Conservation (phyloP, 345 rosid species). For the Gossypium ekmanianum region DNA sequence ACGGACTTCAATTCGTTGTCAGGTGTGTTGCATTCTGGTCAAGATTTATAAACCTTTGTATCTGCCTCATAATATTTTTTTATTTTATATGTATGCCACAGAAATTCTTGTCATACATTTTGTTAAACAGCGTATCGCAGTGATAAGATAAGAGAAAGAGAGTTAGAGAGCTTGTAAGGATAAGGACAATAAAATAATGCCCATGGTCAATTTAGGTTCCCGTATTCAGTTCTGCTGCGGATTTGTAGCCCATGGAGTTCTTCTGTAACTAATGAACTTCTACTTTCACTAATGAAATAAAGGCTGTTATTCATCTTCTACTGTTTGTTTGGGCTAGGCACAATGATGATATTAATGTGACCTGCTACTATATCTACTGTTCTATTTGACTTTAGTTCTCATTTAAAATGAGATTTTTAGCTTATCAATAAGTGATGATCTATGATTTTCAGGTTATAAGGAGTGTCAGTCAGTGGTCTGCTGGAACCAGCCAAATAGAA, state of each 20-base stretch:
- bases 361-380: not conserved
- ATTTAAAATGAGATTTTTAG: not conserved
- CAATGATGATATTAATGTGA: not conserved
- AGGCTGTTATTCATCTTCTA: not conserved
- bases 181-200: not conserved
- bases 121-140: not conserved
- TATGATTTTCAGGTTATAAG: conserved; percentile 61
- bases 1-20: conserved; percentile 82
- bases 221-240: not conserved
- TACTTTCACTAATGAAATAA: not conserved
- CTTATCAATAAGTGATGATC: not conserved
- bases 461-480: conserved; percentile 99
- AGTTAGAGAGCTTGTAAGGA: not conserved
- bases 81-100: not conserved
- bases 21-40: conserved; percentile 49
- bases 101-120: not conserved
- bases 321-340: not conserved
- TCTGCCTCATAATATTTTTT: not conserved
- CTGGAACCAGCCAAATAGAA: conserved; percentile 94
- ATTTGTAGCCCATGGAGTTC: not conserved
- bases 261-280: not conserved
- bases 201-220: not conserved
- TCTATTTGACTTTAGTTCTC: not conserved
- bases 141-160: not conserved
- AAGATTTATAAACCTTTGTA: not conserved